phyloP scores from a whole-genome alignment of 805 yeast species.

The Lipomyces oligophaga region DNA sequence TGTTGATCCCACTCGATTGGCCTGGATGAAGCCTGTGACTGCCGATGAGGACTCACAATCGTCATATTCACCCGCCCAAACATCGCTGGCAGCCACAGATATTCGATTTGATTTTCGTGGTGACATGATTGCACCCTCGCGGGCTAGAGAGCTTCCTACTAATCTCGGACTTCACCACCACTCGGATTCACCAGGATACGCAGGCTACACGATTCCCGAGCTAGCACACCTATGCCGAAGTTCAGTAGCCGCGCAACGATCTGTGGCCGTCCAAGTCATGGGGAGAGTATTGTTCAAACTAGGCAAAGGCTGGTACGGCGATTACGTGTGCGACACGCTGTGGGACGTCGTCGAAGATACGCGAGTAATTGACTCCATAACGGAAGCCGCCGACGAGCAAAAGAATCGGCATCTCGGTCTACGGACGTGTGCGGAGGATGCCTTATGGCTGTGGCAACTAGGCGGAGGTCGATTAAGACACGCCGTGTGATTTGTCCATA shows the following conservation, averaged over 20 bases:
- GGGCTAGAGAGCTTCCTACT: slow-evolving; percentile 49
- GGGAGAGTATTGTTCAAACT: slow-evolving; percentile 84
- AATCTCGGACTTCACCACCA: slow-evolving; percentile 84
- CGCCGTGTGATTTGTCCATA: slow-evolving; percentile 17
- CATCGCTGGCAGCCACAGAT: slow-evolving; percentile 46
- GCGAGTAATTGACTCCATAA: slow-evolving; percentile 59
- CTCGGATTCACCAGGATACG: slow-evolving; percentile 77
- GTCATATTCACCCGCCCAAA: slow-evolving; percentile 44
- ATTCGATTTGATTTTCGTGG: slow-evolving; percentile 89
- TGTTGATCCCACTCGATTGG: slow-evolving; percentile 69
- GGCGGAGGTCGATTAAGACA: slow-evolving; percentile 30
- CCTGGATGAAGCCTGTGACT: slow-evolving; percentile 82
- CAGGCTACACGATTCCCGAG: slow-evolving; percentile 88
- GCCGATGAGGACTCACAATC: slow-evolving; percentile 35
- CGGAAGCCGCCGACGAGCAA: slow-evolving; percentile 60
- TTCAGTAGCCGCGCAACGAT: slow-evolving; percentile 76
- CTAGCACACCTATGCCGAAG: slow-evolving; percentile 76
- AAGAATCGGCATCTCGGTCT: slow-evolving; percentile 66
- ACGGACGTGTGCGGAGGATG: slow-evolving; percentile 79
- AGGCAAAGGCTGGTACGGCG: slow-evolving; percentile 50
- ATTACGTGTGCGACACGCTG: slow-evolving; percentile 50
- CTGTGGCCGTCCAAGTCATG: slow-evolving; percentile 77
- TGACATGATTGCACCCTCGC: slow-evolving; percentile 58
- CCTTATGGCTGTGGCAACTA: slow-evolving; percentile 79
- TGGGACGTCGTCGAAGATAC: slow-evolving; percentile 69